Conservation (phyloP, 139 green algal genomes). For the Haematococcus lacustris region DNA sequence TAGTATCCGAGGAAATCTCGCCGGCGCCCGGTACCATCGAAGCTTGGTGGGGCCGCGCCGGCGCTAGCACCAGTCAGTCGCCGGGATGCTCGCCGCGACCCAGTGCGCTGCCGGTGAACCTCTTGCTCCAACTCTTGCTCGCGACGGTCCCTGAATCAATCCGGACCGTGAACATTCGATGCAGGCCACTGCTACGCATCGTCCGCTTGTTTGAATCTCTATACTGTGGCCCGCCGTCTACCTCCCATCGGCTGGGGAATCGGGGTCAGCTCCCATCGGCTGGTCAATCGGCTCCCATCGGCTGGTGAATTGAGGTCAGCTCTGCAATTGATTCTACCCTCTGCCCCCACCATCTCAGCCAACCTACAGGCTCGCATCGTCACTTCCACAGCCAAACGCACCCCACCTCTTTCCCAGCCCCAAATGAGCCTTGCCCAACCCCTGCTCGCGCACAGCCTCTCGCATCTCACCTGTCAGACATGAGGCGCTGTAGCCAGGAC, state of each 20-base stretch:
- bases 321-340: too few species aligned
- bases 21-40: slow-evolving; percentile 6
- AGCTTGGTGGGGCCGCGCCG: background rate
- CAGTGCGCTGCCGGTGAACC: background rate
- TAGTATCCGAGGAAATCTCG: slow-evolving; percentile 76
- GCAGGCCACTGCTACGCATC: too few species aligned
- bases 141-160: background rate
- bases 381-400: too few species aligned
- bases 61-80: background rate
- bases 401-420: background rate
- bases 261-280: background rate
- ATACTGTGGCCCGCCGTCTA: background rate
- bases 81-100: background rate
- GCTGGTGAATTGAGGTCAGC: background rate
- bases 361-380: too few species aligned
- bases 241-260: background rate
- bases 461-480: slow-evolving; percentile 3
- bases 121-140: slow-evolving; percentile 3
- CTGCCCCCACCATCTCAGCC: too few species aligned
- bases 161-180: too few species aligned
- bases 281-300: background rate
- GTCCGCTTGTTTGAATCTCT: too few species aligned
- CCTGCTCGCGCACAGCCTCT: background rate
- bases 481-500: slow-evolving; percentile 12
- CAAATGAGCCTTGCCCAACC: background rate